Evolutionary conservation across 441 rosid genomes (phyloP), one percentile per base, ranked within the genome.

Genomic region (Populus hybrid): DNA sequence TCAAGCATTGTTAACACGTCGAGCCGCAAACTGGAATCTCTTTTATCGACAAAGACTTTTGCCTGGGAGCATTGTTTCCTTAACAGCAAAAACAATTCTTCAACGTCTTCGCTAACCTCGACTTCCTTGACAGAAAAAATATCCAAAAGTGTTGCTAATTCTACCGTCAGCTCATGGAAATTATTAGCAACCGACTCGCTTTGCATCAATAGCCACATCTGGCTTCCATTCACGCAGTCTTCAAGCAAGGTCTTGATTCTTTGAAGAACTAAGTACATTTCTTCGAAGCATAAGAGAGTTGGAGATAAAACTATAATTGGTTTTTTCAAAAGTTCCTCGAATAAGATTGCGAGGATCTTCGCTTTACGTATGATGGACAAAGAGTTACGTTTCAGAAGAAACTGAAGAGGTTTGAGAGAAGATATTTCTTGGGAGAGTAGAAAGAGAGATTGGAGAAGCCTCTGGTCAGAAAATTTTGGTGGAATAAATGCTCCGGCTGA

Each of bases 81-180:
- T 7, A 90, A 66, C 80, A 95, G 81, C 63, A 74, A 6, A 1
- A 90, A 84, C 72, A 95, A 86, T 71, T 93, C 99, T 6, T 77
- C 83, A 9, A 88, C 88, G 80, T 94, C 98, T 16, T 89, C 80
- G 80, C 81, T 82, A 64, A 94, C 77, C 21, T 26, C 64, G 0
- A 90, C 72, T 67, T 90, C 91, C 2, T 79, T 70, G 2, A 84
- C 70, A 0, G 97, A 97, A 31, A 93, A 83, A 64, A 95, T 87
- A 75, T 95, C 97, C 10, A 95, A 66, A 31, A 90, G 84, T 8
- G 95, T 95, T 6, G 94, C 92, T 61, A 95, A 87, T 73, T 93
- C 95, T 40, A 83, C 71, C 73, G 87, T 65, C 18, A 95, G 84
- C 61, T 95, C 94, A 18, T 86, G 91, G 38, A 95, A 95, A 68